Base-by-base conservation (phyloP, 345 rosid genomes). In the Corchorus capsularis region DNA sequence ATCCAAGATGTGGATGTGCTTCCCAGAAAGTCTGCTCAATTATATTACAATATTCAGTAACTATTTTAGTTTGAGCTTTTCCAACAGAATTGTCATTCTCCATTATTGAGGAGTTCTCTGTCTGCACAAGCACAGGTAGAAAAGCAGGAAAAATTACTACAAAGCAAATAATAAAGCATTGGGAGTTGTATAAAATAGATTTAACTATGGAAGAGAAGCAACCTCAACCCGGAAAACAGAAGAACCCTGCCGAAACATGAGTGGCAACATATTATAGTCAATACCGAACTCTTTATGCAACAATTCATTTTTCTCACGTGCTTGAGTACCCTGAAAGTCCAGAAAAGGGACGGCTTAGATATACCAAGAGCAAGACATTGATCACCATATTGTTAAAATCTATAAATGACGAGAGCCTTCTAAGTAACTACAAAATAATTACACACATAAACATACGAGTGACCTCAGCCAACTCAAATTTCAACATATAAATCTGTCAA, bases 231-330 rank as follows among this genome's bases (percentile, higher is more conserved):
- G 85, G 76, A 85, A 95, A 45, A 88, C 78, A 0, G 89, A 95
- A 19, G 99, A 93, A 61, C 97, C 99, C 77, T 74, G 92, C 61
- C 92, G 92, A 77, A 89, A 92, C 76, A 95, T 88, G 74, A 52
- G 64, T 50, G 90, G 90, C 65, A 93, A 75, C 34, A 83, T n/a
- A 55, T 76, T 79, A 81, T 95, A 93, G 66, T 96, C 89, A 1
- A 88, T 91, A 71, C 90, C 85, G 71, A 93, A 96, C 64, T 87
- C 84, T 73, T 74, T 81, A 22, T 86, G 77, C 62, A 96, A 92
- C 57, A 96, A 77, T 78, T 85, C 88, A n/a, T 90, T 87, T 78
- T 93, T 95, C 66, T 93, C 94, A 63, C 62, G 86, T 74, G 96
- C 72, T 82, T 89, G 96, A n/a, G 97, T 96, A 54, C 96, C 97